These are phyloP conservation scores for Nephelium lappaceum DNA, from an alignment of 345 rosid species.

Conservation along the genomic window DNA sequence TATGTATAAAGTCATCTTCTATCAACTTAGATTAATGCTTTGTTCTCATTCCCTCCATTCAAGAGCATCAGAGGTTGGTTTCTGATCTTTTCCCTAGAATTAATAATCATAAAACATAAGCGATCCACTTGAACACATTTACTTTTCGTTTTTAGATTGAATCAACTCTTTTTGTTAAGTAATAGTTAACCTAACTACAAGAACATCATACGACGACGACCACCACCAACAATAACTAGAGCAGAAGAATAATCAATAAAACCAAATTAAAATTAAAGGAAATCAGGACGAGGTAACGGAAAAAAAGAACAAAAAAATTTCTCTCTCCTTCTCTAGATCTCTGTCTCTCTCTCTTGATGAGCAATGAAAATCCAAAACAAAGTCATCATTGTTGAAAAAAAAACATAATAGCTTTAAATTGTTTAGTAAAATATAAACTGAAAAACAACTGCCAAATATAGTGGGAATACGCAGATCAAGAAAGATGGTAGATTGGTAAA, in stretches of 20 bases:
- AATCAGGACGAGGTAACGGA: slow-evolving; percentile 4
- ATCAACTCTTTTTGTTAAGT: slow-evolving; percentile 31
- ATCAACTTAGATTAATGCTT: neutral
- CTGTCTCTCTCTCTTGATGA: neutral
- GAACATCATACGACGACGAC: slow-evolving; percentile 22
- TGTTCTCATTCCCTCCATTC: neutral
- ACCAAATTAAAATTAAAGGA: neutral
- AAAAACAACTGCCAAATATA: neutral
- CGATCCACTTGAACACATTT: neutral
- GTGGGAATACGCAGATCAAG: neutral
- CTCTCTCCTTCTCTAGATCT: neutral
- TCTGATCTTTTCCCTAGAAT: neutral
- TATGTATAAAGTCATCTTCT: neutral
- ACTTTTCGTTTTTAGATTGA: slow-evolving; percentile 15
- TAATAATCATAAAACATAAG: neutral
- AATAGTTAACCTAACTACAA: slow-evolving; percentile 47
- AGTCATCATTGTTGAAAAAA: slow-evolving; percentile 8
- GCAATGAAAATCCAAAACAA: slow-evolving; percentile 15
- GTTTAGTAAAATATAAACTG: neutral
- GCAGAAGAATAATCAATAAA: slow-evolving; percentile 7
- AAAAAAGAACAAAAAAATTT: neutral
- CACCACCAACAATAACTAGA: slow-evolving; percentile 11
- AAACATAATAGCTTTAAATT: neutral
- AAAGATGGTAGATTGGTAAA: neutral
- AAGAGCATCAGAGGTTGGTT: slow-evolving; percentile 2